A percentile compares a stretch with the other conserved stretches of the same genome.
Evolutionary conservation across 805 yeast species (phyloP).

Genomic region (Priceomyces medius): DNA sequence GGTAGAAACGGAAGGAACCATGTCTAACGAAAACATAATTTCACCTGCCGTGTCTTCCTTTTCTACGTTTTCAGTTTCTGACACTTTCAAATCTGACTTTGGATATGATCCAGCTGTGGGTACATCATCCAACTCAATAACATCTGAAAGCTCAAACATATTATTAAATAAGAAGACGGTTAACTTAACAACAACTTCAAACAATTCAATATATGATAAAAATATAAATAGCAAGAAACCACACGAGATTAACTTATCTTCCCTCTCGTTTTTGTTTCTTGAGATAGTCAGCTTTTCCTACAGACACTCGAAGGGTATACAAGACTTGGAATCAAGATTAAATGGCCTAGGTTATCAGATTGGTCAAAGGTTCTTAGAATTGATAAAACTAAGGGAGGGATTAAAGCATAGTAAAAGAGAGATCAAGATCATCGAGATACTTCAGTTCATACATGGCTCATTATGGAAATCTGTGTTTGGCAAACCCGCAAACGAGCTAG

Average conservation of each 20-base stretch:
- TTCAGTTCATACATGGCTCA: conserved; percentile 69
- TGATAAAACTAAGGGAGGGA: conserved; percentile 68
- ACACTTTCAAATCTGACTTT: conserved; percentile 30
- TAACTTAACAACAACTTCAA: conserved; percentile 32
- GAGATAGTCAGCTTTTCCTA: conserved; percentile 70
- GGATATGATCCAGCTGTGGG: conserved; percentile 48
- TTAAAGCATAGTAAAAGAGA: conserved; percentile 61
- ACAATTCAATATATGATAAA: conserved; percentile 61
- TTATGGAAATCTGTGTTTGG: conserved; percentile 79
- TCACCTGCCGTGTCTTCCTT: conserved; percentile 30
- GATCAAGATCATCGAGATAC: conserved; percentile 59
- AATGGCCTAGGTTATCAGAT: conserved; percentile 76
- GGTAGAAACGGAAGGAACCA: no score
- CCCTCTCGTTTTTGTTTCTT: conserved; percentile 67
- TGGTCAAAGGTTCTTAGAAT: conserved; percentile 70
- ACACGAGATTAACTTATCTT: conserved; percentile 64
- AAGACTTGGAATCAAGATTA: conserved; percentile 55
- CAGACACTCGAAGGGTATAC: conserved; percentile 60
- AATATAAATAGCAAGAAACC: conserved; percentile 60
- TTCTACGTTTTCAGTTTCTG: conserved; percentile 28
- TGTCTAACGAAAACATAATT: conserved; percentile 26
- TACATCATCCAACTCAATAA: conserved; percentile 38
- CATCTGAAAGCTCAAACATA: conserved; percentile 35
- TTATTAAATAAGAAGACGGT: conserved; percentile 32
- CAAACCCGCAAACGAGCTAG: conserved; percentile 68